These are phyloP conservation scores for Fusarium proliferatum DNA, from an alignment of 2,329 filamentous ascomycete genomes.

Conservation along the genomic window DNA sequence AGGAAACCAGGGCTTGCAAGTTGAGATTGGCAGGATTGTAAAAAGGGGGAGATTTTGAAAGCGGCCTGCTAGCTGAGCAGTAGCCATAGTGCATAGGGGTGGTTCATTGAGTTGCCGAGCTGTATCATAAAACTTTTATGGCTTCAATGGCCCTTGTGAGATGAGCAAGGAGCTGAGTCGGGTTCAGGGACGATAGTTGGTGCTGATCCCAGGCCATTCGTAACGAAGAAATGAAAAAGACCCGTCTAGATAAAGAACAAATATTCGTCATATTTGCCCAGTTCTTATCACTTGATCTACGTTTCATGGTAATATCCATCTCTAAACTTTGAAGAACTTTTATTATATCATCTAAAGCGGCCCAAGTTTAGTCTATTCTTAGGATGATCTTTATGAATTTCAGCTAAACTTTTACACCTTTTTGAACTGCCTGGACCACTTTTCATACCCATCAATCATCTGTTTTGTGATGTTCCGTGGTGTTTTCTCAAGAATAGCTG, in stretches of 20 bases:
- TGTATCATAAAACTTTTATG: slow-evolving; percentile 42
- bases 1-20: slow-evolving; percentile 3
- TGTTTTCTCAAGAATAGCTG: slow-evolving; percentile 57
- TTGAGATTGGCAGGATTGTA: slow-evolving; percentile 43
- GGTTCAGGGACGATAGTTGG: slow-evolving; percentile 14
- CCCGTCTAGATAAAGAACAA: slow-evolving; percentile 12
- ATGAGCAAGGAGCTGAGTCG: slow-evolving; percentile 11
- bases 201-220: slow-evolving; percentile 15
- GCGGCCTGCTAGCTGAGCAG: slow-evolving; percentile 27
- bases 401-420: slow-evolving; percentile 20
- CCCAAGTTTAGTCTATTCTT: neutral
- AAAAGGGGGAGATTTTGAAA: neutral
- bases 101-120: slow-evolving; percentile 10
- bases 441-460: slow-evolving; percentile 69
- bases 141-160: slow-evolving; percentile 22
- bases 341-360: neutral
- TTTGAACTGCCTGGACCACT: slow-evolving; percentile 60
- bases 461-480: slow-evolving; percentile 68
- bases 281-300: neutral
- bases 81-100: neutral
- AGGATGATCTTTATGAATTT: neutral
- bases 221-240: slow-evolving; percentile 36
- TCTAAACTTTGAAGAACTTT: neutral
- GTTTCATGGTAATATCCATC: neutral
- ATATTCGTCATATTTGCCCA: slow-evolving; percentile 10